Conservation (phyloP, 2,329 filamentous ascomycete species). For the Amauroascus verrucosus region DNA sequence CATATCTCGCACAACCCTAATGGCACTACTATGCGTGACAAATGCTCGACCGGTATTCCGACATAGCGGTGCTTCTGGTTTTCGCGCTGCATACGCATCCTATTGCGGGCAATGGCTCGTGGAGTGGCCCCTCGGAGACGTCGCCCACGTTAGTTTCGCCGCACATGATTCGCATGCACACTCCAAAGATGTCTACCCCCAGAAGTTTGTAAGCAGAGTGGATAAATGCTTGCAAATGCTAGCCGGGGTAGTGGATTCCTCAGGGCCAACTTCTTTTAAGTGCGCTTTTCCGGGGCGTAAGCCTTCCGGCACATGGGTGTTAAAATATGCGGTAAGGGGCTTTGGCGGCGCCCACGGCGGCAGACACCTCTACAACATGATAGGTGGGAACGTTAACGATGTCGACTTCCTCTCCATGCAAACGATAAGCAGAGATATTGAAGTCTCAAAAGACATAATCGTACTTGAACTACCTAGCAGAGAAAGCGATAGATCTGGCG, state of each 20-base stretch:
- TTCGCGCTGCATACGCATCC: conserved; percentile 5
- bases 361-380: conserved; percentile 6
- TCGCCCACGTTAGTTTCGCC: neutral
- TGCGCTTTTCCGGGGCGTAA: conserved; percentile 4
- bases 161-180: conserved; percentile 4
- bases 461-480: conserved; percentile 1
- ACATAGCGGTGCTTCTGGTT: conserved; percentile 5
- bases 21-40: neutral
- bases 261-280: neutral
- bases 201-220: neutral
- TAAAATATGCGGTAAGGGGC: neutral
- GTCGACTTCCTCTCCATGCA: conserved; percentile 7
- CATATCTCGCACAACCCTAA: conserved; percentile 6
- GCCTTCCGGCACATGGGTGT: neutral
- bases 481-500: neutral
- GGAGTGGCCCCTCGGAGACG: conserved; percentile 3
- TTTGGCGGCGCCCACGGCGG: conserved; percentile 7
- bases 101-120: conserved; percentile 7
- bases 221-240: conserved; percentile 7
- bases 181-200: conserved; percentile 1
- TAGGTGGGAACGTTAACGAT: neutral
- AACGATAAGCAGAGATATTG: neutral
- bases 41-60: conserved; percentile 6
- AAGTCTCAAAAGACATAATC: neutral
- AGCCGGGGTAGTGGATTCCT: conserved; percentile 1